Evolutionary conservation across 495 filamentous ascomycete species (phyloP).

Genomic region (Penicillium paradoxum): DNA sequence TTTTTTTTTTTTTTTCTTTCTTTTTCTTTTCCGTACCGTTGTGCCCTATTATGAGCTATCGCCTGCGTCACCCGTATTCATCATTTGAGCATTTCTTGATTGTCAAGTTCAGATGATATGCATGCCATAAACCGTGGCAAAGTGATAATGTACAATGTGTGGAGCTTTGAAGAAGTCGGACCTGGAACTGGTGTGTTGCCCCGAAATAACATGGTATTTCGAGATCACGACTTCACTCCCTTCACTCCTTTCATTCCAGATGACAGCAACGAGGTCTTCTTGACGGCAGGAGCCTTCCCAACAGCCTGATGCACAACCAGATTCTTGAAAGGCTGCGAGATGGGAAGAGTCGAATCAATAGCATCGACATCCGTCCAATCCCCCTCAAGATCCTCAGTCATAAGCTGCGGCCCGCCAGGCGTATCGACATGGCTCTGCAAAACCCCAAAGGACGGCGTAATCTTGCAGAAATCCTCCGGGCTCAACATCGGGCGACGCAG

Average conservation of each 20-base stretch:
- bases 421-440: not conserved
- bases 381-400: not conserved
- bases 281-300: not conserved
- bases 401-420: not conserved
- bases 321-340: not conserved
- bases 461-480: not conserved
- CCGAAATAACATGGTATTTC: not conserved
- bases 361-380: conserved; percentile 6
- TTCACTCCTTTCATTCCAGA: not conserved
- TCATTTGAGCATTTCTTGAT: not conserved
- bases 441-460: not conserved
- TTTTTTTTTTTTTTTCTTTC: no score
- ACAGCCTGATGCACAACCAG: not conserved
- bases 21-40: not conserved
- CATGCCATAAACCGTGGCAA: not conserved
- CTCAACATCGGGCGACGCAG: not conserved
- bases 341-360: not conserved
- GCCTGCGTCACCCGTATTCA: not conserved
- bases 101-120: not conserved
- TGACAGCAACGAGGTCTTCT: not conserved
- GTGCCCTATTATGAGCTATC: not conserved
- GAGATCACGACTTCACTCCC: not conserved
- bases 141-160: not conserved
- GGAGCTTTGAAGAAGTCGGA: not conserved
- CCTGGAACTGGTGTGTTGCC: not conserved